phyloP scores from a whole-genome alignment of 2,329 filamentous ascomycete genomes.

The Ascochyta viciae-villosae region DNA sequence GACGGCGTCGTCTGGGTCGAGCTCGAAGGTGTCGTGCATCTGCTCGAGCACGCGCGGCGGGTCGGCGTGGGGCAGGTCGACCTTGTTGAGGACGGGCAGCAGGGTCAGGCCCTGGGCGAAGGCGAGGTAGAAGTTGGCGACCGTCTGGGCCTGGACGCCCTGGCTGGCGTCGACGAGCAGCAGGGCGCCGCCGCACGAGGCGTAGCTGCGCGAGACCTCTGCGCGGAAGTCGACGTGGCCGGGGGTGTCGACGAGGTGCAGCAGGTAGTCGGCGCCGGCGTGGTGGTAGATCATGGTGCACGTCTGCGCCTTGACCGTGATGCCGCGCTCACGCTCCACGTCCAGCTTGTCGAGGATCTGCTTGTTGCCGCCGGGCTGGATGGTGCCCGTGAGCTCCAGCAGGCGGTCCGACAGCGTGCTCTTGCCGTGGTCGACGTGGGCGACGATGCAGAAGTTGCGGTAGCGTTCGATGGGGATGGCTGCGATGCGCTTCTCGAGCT shows the following conservation, averaged over 20 bases:
- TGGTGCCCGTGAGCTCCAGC: slow-evolving; percentile 92
- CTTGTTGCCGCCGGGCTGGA: slow-evolving; percentile 83
- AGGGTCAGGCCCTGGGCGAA: slow-evolving; percentile 89
- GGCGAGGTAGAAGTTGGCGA: slow-evolving; percentile 97
- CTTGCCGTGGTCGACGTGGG: slow-evolving; percentile 98
- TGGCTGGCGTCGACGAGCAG: slow-evolving; percentile 95
- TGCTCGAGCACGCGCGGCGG: slow-evolving; percentile 85
- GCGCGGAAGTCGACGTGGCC: slow-evolving; percentile 98
- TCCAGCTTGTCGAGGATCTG: slow-evolving; percentile 97
- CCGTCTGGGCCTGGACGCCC: slow-evolving; percentile 95
- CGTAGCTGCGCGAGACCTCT: slow-evolving; percentile 94
- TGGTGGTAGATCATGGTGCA: slow-evolving; percentile 97
- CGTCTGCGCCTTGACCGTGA: slow-evolving; percentile 98
- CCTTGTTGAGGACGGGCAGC: slow-evolving; percentile 95
- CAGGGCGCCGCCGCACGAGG: slow-evolving; percentile 87
- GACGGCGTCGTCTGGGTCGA: slow-evolving; percentile 77
- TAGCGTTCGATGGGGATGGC: slow-evolving; percentile 79
- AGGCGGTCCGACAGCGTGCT: slow-evolving; percentile 92
- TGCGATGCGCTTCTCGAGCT: slow-evolving; percentile 70
- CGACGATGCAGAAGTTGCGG: slow-evolving; percentile 98
- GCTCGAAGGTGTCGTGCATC: slow-evolving; percentile 84
- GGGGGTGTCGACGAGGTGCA: slow-evolving; percentile 95
- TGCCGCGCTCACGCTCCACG: slow-evolving; percentile 93
- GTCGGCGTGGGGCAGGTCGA: slow-evolving; percentile 90
- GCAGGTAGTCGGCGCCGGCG: slow-evolving; percentile 83